Percentiles rank a stretch among this genome's conserved stretches.
Evolutionary conservation across 2,329 filamentous ascomycete genomes (phyloP).

Genomic region (Gnomoniopsis smithogilvyi): DNA sequence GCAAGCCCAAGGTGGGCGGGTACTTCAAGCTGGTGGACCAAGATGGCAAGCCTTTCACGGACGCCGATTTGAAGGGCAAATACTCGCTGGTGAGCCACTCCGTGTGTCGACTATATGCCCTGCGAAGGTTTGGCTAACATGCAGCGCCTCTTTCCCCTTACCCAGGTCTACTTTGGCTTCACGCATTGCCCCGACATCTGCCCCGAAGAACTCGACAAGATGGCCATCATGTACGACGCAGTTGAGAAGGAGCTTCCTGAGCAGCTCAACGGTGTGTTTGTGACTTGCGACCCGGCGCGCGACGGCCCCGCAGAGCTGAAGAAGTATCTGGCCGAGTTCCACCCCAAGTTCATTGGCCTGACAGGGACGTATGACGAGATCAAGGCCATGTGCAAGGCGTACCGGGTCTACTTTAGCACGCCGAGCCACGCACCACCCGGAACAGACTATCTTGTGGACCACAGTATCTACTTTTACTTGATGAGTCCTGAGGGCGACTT

Average conservation of each 20-base stretch:
- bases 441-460: slow-evolving; percentile 95
- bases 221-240: slow-evolving; percentile 89
- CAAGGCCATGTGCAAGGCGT: slow-evolving; percentile 91
- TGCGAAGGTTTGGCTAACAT: not conserved
- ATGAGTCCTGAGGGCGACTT: slow-evolving; percentile 99
- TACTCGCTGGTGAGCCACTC: slow-evolving; percentile 65
- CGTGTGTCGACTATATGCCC: not conserved
- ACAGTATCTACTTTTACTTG: slow-evolving; percentile 99
- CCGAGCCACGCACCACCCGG: slow-evolving; percentile 84
- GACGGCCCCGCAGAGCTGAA: slow-evolving; percentile 84
- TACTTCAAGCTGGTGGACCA: slow-evolving; percentile 80
- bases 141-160: not conserved
- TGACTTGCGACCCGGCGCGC: slow-evolving; percentile 91
- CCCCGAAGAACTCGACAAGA: slow-evolving; percentile 98
- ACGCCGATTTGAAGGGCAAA: slow-evolving; percentile 79
- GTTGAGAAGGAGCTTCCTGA: slow-evolving; percentile 51
- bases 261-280: slow-evolving; percentile 75
- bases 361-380: slow-evolving; percentile 93
- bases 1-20: slow-evolving; percentile 89
- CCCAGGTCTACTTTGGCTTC: slow-evolving; percentile 94
- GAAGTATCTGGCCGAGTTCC: slow-evolving; percentile 87
- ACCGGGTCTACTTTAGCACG: slow-evolving; percentile 96
- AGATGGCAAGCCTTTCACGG: slow-evolving; percentile 73
- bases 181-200: slow-evolving; percentile 98
- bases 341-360: slow-evolving; percentile 78